Percentiles rank a stretch among this genome's conserved stretches.
Conservation (phyloP, 2,329 filamentous ascomycete species). For the Rhytidhysteron rufulum region DNA sequence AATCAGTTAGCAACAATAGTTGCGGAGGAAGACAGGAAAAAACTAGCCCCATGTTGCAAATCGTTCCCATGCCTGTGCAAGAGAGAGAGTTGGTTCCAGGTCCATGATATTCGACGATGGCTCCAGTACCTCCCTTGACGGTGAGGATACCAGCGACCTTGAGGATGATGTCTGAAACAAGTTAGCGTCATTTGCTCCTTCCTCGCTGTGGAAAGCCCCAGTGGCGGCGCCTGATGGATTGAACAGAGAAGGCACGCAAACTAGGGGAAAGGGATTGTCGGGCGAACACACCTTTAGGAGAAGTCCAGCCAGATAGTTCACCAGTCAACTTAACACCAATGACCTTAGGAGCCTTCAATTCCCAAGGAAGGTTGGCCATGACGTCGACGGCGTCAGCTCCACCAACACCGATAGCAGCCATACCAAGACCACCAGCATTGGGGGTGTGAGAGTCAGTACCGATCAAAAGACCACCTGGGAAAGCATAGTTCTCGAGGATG, state of each 20-base stretch:
- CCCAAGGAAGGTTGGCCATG: constrained; percentile 96
- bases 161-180: constrained; percentile 77
- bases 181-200: too few relatives aligned
- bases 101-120: constrained; percentile 74
- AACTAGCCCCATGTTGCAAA: constrained; percentile 58
- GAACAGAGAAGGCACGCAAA: too few relatives aligned
- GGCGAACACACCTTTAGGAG: constrained; percentile 71
- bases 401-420: constrained; percentile 92
- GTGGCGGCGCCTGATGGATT: too few relatives aligned
- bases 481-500: constrained; percentile 96
- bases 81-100: constrained; percentile 72
- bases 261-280: too few relatives aligned
- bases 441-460: constrained; percentile 98
- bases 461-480: constrained; percentile 96
- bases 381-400: constrained; percentile 98
- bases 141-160: constrained; percentile 96
- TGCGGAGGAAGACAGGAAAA: too few relatives aligned
- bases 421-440: constrained; percentile 93
- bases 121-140: constrained; percentile 95
- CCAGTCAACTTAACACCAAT: constrained; percentile 96
- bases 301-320: constrained; percentile 81
- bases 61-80: constrained; percentile 84
- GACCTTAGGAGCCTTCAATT: constrained; percentile 94
- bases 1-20: constrained; percentile 5
- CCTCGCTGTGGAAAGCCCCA: too few relatives aligned